These are phyloP conservation scores for Zoysia japonica DNA, from an alignment of 176 grass and related monocot species.

Conservation along the genomic window DNA sequence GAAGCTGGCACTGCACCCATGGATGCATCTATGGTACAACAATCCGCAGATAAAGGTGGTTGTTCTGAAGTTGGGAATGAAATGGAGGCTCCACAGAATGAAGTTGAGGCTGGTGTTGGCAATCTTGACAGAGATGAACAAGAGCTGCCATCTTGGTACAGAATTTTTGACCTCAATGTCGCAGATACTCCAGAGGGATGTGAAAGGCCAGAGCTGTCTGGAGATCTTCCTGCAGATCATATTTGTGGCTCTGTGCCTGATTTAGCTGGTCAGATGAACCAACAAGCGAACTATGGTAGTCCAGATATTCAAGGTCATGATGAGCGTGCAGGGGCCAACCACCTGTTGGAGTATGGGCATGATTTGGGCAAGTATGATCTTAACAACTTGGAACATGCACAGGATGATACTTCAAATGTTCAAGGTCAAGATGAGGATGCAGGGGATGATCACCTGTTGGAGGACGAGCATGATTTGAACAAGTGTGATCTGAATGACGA, in stretches of 20 bases:
- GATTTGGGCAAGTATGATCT: conserved; percentile 10
- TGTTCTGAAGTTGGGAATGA: neutral
- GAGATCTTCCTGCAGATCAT: conserved; percentile 29
- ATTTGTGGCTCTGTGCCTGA: conserved; percentile 21
- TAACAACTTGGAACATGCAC: neutral
- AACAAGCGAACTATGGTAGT: conserved; percentile 6
- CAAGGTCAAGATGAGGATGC: conserved; percentile 22
- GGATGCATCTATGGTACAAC: conserved; percentile 16
- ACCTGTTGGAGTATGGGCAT: neutral
- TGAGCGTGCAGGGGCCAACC: conserved; percentile 16
- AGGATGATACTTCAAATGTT: conserved; percentile 24
- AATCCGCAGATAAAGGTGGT: conserved; percentile 11
- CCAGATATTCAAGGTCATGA: conserved; percentile 35
- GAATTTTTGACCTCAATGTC: conserved; percentile 54
- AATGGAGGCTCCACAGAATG: conserved; percentile 25
- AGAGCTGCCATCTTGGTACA: conserved; percentile 43
- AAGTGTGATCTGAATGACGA: conserved; percentile 20
- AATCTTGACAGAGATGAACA: conserved; percentile 41
- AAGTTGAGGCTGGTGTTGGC: conserved; percentile 27
- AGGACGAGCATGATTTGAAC: conserved; percentile 18
- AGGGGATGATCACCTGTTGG: conserved; percentile 13
- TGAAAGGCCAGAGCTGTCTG: conserved; percentile 30
- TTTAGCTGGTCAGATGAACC: conserved; percentile 30
- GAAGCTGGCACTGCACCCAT: neutral
- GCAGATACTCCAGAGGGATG: conserved; percentile 19